A percentile compares a stretch with the other conserved stretches of the same genome.
Conservation (phyloP, 257 asterid species). For the Scutellaria galericulata region DNA sequence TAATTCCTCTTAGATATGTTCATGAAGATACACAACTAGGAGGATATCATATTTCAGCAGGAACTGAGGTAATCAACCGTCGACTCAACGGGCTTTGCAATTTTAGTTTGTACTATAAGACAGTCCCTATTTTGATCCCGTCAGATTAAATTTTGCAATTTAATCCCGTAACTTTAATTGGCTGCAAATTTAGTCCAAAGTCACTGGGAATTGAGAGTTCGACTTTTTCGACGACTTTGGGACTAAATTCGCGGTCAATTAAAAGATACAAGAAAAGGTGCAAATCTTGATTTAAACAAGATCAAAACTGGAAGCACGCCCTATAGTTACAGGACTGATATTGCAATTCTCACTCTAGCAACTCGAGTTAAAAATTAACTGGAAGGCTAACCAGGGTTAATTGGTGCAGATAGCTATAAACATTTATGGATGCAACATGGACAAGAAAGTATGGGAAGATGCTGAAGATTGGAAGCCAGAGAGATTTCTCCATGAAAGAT, state of each 20-base stretch:
- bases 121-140: too few species aligned
- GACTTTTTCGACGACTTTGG: too few species aligned
- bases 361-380: not conserved
- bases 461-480: conserved; percentile 84
- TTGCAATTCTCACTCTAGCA: not conserved
- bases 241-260: too few species aligned
- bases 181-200: too few species aligned
- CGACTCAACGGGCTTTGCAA: not conserved
- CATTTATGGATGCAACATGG: conserved; percentile 88
- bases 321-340: too few species aligned
- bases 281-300: too few species aligned
- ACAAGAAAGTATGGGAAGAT: conserved; percentile 61
- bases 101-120: too few species aligned
- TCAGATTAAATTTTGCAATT: too few species aligned
- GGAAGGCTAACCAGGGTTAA: conserved; percentile 44
- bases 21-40: conserved; percentile 81
- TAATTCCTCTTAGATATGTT: conserved; percentile 78
- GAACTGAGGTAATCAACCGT: conserved; percentile 64
- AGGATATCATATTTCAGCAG: conserved; percentile 72
- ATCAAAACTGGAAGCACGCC: too few species aligned
- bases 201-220: too few species aligned
- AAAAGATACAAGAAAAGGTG: too few species aligned
- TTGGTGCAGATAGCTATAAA: conserved; percentile 74
- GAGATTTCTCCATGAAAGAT: conserved; percentile 57
- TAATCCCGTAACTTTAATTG: too few species aligned